Conservation (phyloP, 805 yeast genomes). For the Candida boidinii region DNA sequence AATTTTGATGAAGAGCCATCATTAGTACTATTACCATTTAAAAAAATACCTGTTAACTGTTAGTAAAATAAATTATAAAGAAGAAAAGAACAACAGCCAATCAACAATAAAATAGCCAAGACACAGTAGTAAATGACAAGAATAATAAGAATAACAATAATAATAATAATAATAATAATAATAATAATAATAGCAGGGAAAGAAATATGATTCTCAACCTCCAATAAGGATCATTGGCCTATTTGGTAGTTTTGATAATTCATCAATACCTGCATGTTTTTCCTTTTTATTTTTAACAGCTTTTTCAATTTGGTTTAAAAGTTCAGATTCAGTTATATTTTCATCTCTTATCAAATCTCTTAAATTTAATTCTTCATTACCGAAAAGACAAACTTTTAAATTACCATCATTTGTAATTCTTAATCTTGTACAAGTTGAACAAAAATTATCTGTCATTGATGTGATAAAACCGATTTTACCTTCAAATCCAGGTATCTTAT, state of each 20-base stretch:
- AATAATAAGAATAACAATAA: no score
- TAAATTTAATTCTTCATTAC: constrained; percentile 39
- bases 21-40: no score
- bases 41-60: no score
- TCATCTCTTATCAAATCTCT: constrained; percentile 35
- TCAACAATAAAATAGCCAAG: no score
- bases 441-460: constrained; percentile 47
- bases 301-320: constrained; percentile 30
- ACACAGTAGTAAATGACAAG: no score
- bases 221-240: constrained; percentile 52
- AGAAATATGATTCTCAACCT: no score
- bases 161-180: neutral
- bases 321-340: no score
- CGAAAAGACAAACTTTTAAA: constrained; percentile 46
- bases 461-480: constrained; percentile 46
- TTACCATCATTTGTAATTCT: constrained; percentile 47
- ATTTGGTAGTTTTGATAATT: constrained; percentile 35
- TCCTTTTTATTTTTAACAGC: constrained; percentile 40
- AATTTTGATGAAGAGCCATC: neutral
- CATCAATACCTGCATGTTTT: constrained; percentile 44
- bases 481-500: constrained; percentile 28
- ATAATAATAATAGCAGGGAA: neutral
- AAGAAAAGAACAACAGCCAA: no score
- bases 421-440: constrained; percentile 43
- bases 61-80: no score